Evolutionary conservation across 495 filamentous ascomycete genomes (phyloP).

Genomic region (Podospora pseudopauciseta): DNA sequence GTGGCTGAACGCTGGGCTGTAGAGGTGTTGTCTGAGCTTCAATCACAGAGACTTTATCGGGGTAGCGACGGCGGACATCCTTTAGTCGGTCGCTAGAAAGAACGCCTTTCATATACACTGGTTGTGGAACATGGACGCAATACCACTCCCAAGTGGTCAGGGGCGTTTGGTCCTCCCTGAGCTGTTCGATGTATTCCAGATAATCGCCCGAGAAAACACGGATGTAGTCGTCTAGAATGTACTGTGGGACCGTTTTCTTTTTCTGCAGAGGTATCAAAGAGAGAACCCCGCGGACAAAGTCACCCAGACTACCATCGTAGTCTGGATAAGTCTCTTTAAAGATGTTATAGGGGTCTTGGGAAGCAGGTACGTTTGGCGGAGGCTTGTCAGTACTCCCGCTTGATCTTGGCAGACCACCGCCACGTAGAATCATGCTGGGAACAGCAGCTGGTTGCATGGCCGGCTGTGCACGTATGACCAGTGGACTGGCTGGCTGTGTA

Average conservation of each 20-base stretch:
- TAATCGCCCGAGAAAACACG: conserved; percentile 45
- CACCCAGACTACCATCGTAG: conserved; percentile 50
- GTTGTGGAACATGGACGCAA: conserved; percentile 39
- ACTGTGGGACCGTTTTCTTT: conserved; percentile 39
- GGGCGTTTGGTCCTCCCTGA: conserved; percentile 17
- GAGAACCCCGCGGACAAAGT: conserved; percentile 54
- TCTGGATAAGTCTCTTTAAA: conserved; percentile 56
- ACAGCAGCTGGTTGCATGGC: background rate
- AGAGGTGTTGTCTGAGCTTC: background rate
- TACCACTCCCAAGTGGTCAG: conserved; percentile 45
- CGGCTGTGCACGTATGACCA: background rate
- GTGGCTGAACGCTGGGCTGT: background rate
- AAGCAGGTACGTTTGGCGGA: background rate
- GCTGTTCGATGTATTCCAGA: conserved; percentile 35
- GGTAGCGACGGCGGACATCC: conserved; percentile 20
- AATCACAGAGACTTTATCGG: conserved; percentile 17
- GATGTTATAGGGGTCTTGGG: conserved; percentile 35
- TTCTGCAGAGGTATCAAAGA: conserved; percentile 50
- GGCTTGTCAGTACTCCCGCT: background rate
- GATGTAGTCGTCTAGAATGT: conserved; percentile 68
- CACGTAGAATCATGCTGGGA: background rate
- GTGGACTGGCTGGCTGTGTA: background rate
- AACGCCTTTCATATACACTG: conserved; percentile 34
- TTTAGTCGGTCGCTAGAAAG: conserved; percentile 40
- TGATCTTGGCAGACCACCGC: background rate